Conservation (phyloP, 495 filamentous ascomycete genomes). For the Lophiotrema nucula region DNA sequence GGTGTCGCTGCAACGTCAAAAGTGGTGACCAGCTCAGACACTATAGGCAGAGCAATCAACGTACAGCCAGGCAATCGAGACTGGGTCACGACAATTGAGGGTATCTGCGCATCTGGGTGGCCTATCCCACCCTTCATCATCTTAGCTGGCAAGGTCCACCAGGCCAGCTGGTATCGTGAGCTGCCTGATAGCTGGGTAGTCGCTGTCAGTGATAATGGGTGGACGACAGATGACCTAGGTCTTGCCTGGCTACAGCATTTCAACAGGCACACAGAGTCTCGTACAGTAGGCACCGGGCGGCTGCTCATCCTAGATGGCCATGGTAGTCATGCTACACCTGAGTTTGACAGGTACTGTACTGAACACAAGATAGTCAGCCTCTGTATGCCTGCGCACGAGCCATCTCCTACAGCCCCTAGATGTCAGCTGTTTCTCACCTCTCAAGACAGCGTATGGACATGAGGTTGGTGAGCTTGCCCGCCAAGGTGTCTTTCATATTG, state of each 20-base stretch:
- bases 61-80: constrained; percentile 44
- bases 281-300: background rate
- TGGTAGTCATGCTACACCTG: background rate
- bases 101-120: constrained; percentile 26
- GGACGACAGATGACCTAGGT: constrained; percentile 13
- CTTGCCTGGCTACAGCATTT: constrained; percentile 13
- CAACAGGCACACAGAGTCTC: background rate
- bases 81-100: constrained; percentile 44
- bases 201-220: constrained; percentile 11
- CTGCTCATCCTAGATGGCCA: constrained; percentile 15
- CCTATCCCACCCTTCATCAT: constrained; percentile 18
- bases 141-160: constrained; percentile 15
- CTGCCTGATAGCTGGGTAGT: constrained; percentile 3
- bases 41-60: constrained; percentile 12
- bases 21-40: constrained; percentile 29
- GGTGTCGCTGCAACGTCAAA: constrained; percentile 19
- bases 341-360: constrained; percentile 2
- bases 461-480: background rate
- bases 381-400: constrained; percentile 3
- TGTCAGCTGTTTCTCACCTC: constrained; percentile 7
- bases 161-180: constrained; percentile 9
- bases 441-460: constrained; percentile 4
- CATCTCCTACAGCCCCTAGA: constrained; percentile 10
- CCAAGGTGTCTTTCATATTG: background rate
- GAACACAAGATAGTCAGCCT: constrained; percentile 8